Conservation (phyloP, 768 basidiomycete genomes). For the Nidula microcarpa region DNA sequence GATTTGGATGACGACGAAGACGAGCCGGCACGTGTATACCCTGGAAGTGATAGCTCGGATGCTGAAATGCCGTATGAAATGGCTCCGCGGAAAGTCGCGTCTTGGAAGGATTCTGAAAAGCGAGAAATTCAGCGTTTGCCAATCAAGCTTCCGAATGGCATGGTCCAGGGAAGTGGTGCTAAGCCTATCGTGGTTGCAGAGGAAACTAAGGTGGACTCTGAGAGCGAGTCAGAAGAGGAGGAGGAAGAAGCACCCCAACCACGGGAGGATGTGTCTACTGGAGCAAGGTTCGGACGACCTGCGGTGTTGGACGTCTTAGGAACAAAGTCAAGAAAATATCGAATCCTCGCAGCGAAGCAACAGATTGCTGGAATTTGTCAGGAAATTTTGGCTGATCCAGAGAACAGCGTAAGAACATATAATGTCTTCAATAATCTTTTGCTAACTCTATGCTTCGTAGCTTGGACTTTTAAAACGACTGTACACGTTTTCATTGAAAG, state of each 20-base stretch:
- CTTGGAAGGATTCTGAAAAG: constrained; percentile 43
- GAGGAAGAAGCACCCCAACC: constrained; percentile 14
- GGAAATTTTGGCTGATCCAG: constrained; percentile 91
- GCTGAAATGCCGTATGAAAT: constrained; percentile 76
- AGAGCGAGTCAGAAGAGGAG: constrained; percentile 18
- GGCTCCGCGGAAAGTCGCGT: constrained; percentile 47
- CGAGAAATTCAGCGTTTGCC: constrained; percentile 65
- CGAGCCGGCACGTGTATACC: constrained; percentile 14
- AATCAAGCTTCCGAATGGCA: constrained; percentile 83
- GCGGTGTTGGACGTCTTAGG: constrained; percentile 72
- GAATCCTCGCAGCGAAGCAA: constrained; percentile 81
- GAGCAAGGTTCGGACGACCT: constrained; percentile 83
- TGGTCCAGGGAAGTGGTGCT: constrained; percentile 57
- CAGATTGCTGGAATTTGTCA: constrained; percentile 93
- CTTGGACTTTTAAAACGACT: constrained; percentile 85
- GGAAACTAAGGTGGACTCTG: constrained; percentile 26
- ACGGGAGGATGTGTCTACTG: constrained; percentile 75
- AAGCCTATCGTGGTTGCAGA: constrained; percentile 24
- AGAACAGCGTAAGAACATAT: constrained; percentile 73
- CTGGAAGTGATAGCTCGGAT: constrained; percentile 45
- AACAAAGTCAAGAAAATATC: constrained; percentile 59
- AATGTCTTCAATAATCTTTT: not conserved
- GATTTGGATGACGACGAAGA: constrained; percentile 21
- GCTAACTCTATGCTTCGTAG: constrained; percentile 35
- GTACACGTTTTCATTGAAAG: constrained; percentile 81